Evolutionary conservation across 2,329 filamentous ascomycete genomes (phyloP).

Genomic region (Trichoderma citrinoviride): DNA sequence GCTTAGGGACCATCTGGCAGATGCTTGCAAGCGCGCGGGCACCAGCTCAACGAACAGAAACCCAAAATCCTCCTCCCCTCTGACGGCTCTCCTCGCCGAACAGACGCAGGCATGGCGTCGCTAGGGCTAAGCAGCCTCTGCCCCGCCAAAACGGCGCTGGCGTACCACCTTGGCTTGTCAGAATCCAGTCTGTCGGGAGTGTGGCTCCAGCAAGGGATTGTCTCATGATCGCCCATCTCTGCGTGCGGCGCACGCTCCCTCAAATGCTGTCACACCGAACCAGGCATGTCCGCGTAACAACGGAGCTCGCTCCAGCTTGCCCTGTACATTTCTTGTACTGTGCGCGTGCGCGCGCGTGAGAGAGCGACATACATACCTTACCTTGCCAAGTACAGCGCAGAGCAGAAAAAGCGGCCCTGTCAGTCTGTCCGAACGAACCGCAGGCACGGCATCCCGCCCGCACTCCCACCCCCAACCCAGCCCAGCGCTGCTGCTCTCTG

Average conservation of each 20-base stretch:
- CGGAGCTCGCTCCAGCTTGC: not conserved
- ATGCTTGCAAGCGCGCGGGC: conserved; percentile 18
- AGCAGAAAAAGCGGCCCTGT: conserved; percentile 8
- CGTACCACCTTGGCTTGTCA: conserved; percentile 20
- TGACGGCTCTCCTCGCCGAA: conserved; percentile 2
- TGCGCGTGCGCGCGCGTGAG: not conserved
- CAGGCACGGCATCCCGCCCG: conserved; percentile 8
- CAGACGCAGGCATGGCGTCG: conserved; percentile 5
- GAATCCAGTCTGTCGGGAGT: conserved; percentile 20
- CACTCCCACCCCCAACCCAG: not conserved
- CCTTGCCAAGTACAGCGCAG: too few species aligned
- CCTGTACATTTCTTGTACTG: not conserved
- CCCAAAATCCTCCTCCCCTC: conserved; percentile 7
- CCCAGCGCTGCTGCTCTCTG: not conserved
- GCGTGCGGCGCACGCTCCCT: conserved; percentile 17
- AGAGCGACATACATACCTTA: not conserved
- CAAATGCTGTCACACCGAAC: conserved; percentile 17
- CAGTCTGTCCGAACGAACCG: conserved; percentile 20
- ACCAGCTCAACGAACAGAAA: conserved; percentile 2
- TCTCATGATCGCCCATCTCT: conserved; percentile 22
- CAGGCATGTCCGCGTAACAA: conserved; percentile 13
- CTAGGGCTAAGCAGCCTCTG: conserved; percentile 20
- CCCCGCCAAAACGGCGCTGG: conserved; percentile 22
- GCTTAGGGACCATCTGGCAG: not conserved
- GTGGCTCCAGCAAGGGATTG: conserved; percentile 23